A percentile compares a stretch with the other conserved stretches of the same genome.
Conservation (phyloP, 371 early-diverging fungal species). For the Mortierella sp. region DNA sequence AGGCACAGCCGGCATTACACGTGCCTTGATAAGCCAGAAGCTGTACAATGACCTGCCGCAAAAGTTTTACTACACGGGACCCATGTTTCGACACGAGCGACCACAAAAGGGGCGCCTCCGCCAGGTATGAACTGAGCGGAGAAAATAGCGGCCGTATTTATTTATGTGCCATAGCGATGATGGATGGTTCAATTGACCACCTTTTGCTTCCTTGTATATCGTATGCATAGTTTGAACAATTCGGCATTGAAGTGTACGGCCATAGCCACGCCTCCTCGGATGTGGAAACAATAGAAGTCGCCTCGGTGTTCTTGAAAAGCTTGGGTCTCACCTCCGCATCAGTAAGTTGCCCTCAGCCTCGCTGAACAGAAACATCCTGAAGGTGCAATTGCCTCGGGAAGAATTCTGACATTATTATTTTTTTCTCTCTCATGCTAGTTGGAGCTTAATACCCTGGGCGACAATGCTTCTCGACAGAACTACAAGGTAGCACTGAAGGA, state of each 20-base stretch:
- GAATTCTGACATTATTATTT: neutral
- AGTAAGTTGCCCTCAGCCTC: conserved; percentile 10
- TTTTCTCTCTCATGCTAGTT: conserved; percentile 31
- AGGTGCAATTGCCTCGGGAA: neutral
- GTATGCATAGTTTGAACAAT: conserved; percentile 71
- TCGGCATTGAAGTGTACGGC: conserved; percentile 72
- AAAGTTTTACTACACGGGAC: conserved; percentile 68
- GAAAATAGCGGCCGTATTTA: neutral
- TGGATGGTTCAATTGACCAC: neutral
- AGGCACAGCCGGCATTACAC: conserved; percentile 71
- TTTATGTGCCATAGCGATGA: neutral
- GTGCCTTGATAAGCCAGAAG: conserved; percentile 66
- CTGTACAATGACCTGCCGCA: conserved; percentile 59
- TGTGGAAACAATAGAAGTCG: conserved; percentile 69
- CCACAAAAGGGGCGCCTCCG: conserved; percentile 76
- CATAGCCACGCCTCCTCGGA: conserved; percentile 63
- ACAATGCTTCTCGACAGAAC: conserved; percentile 57
- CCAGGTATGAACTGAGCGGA: conserved; percentile 51
- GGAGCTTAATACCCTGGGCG: conserved; percentile 71
- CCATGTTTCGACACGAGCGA: conserved; percentile 78
- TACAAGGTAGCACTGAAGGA: conserved; percentile 60
- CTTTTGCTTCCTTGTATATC: neutral
- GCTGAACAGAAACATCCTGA: too few relatives aligned
- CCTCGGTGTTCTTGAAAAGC: conserved; percentile 59
- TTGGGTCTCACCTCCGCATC: conserved; percentile 45